Conservation (phyloP, 768 basidiomycete species). For the Phylloporus sp. region DNA sequence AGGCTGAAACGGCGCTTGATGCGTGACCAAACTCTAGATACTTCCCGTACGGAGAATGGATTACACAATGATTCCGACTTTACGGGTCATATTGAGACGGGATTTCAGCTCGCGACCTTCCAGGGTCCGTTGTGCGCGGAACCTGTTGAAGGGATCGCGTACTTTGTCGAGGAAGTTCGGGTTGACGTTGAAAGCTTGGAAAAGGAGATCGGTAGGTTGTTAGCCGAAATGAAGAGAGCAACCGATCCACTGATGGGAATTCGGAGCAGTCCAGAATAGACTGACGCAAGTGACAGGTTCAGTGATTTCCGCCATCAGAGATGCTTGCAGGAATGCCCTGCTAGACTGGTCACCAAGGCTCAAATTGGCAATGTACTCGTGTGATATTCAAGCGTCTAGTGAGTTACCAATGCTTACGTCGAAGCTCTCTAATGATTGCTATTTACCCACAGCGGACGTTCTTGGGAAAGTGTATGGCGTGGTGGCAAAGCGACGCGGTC, state of each 20-base stretch:
- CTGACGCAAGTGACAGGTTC: constrained; percentile 87
- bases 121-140: constrained; percentile 95
- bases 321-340: constrained; percentile 84
- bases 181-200: constrained; percentile 57
- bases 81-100: constrained; percentile 81
- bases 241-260: constrained; percentile 10
- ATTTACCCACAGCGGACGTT: constrained; percentile 69
- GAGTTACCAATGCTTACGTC: constrained; percentile 30
- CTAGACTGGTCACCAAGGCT: constrained; percentile 97
- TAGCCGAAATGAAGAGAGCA: constrained; percentile 1
- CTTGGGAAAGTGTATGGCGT: constrained; percentile 97
- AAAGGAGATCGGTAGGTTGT: constrained; percentile 61
- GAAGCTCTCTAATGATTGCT: constrained; percentile 7
- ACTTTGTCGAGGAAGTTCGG: constrained; percentile 76
- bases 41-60: constrained; percentile 31
- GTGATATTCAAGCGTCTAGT: constrained; percentile 98
- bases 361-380: constrained; percentile 97
- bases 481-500: constrained; percentile 84
- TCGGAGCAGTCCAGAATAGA: constrained; percentile 62
- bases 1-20: constrained; percentile 53
- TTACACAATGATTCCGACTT: constrained; percentile 51
- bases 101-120: constrained; percentile 92
- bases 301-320: constrained; percentile 81
- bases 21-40: constrained; percentile 33
- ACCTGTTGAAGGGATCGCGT: constrained; percentile 90